Evolutionary conservation across 805 yeast genomes (phyloP).

Genomic region (Teunomyces kruisii): DNA sequence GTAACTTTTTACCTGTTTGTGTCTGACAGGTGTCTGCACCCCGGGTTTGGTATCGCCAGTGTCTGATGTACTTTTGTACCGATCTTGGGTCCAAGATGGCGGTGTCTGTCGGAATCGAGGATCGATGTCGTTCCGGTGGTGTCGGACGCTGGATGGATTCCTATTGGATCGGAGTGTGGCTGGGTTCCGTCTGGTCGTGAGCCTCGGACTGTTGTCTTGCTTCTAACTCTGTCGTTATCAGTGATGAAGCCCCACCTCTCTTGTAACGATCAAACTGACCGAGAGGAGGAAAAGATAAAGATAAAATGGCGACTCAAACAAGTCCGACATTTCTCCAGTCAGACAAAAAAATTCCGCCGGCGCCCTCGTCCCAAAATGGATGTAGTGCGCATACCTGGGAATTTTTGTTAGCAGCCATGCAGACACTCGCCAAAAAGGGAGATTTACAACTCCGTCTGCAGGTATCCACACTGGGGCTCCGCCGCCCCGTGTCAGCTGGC

Average conservation of each 20-base stretch:
- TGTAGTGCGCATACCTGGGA: not conserved
- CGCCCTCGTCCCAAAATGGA: constrained; percentile 3
- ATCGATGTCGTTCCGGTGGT: too few species aligned
- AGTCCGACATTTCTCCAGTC: constrained; percentile 2
- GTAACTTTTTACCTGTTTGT: not conserved
- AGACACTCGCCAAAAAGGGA: not conserved
- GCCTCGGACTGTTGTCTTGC: too few species aligned
- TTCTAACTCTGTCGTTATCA: not conserved
- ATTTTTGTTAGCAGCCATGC: not conserved
- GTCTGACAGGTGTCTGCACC: not conserved
- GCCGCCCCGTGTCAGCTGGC: too few species aligned
- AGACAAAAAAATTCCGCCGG: not conserved
- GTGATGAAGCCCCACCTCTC: not conserved
- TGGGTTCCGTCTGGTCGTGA: too few species aligned
- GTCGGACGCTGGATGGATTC: too few species aligned
- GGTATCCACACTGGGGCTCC: too few species aligned
- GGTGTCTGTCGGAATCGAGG: not conserved
- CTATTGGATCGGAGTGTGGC: too few species aligned
- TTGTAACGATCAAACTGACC: constrained; percentile 1
- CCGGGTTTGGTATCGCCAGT: too few species aligned
- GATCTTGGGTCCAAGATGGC: too few species aligned
- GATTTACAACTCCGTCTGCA: not conserved
- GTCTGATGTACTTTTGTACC: not conserved
- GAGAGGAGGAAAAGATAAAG: constrained; percentile 5
- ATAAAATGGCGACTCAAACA: not conserved